Evolutionary conservation across 305 asterid genomes (phyloP), one percentile per base, ranked within the genome.

Genomic region (Ajuga reptans): DNA sequence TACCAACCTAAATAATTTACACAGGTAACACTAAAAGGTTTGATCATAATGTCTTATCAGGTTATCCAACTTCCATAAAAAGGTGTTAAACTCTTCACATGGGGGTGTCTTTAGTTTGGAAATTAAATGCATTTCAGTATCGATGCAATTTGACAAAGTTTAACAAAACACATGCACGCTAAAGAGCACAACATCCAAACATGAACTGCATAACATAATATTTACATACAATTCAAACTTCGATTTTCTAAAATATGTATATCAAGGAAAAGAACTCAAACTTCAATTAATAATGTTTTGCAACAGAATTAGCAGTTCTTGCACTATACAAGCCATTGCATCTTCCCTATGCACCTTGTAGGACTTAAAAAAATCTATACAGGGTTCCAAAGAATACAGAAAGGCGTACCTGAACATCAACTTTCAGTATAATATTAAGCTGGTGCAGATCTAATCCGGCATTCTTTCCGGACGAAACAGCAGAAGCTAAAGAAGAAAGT

Each of bases 401-500:
- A 50, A 60, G 47, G 50, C 73, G 64, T 87, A 94, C 99, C 99
- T 91, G 98, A 80, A 87, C 79, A 78, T 94, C 99, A 76, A 94
- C 99, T 80, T 91, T 94, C 74, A 94, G 83, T 80, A 94, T 87
- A 43, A 94, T 80, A 75, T 94, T 94, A 57, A 94, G 87, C 77
- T 87, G 98, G 82, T 94, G 98, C 82, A 94, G 79, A 85, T 94
- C 98, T 70, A 89, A 67, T 61, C 99, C 99, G 62, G 81, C 76
- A 63, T 71, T 78, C 80, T 85, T 87, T 76, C 98, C 96, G 11
- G 90, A 29, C 15, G 96, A 87, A 72, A 86, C 89, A 74, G 99
- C 98, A 78, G 97, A 87, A 61, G 98, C 98, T 36, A 87, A 86
- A 64, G 97, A 89, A 64, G 98, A 89, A 75, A 94, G 96, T 6